Percentiles rank a stretch among this genome's conserved stretches.
phyloP scores from a whole-genome alignment of 2,329 filamentous ascomycete genomes.

The Beauveria australis region DNA sequence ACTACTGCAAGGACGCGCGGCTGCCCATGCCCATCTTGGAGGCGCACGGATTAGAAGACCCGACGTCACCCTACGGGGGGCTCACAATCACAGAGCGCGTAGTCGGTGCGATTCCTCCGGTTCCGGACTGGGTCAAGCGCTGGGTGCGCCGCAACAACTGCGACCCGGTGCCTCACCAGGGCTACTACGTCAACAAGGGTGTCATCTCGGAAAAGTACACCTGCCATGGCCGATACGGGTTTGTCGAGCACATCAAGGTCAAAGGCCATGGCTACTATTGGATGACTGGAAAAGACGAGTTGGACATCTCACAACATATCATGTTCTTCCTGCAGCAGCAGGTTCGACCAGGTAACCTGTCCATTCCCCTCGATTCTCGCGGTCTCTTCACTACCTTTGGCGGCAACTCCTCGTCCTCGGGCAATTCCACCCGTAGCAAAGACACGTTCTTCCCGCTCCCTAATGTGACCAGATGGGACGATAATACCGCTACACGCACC shows the following conservation, averaged over 20 bases:
- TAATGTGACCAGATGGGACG: not conserved
- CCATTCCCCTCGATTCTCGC: not conserved
- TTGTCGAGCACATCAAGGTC: not conserved
- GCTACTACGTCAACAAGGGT: not conserved
- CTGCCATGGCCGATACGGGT: not conserved
- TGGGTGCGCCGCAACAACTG: conserved; percentile 10
- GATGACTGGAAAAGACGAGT: not conserved
- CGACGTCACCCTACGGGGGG: conserved; percentile 35
- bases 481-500: not conserved
- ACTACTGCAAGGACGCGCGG: conserved; percentile 27
- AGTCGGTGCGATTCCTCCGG: not conserved
- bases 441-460: too few relatives aligned
- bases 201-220: not conserved
- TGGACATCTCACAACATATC: not conserved
- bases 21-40: conserved; percentile 34
- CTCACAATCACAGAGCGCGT: conserved; percentile 13
- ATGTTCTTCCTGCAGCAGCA: not conserved
- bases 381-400: not conserved
- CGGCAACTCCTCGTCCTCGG: not conserved
- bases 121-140: not conserved
- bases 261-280: not conserved
- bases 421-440: too few relatives aligned
- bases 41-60: conserved; percentile 39
- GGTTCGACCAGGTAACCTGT: not conserved
- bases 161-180: not conserved